Base-by-base conservation (phyloP, 2,329 filamentous ascomycete species). In the Trichoderma arundinaceum region DNA sequence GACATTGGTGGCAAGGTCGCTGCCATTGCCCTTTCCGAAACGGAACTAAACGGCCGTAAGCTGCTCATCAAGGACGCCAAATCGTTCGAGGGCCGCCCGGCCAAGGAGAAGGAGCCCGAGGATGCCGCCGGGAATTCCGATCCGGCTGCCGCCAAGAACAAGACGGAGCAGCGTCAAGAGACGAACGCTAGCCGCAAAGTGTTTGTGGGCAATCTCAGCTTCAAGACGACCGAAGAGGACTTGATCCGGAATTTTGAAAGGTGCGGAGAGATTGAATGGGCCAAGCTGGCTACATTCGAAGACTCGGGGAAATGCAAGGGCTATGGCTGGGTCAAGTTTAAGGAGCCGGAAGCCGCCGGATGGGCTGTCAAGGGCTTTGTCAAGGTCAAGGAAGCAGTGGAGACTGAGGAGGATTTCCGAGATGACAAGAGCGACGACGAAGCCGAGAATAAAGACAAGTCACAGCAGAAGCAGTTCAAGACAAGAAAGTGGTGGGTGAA, bases 231-330 rank as follows among this genome's bases (percentile, higher is more conserved):
- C 7, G 90, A 94, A 72, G 92, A 97, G 63, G 88, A 92, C 71
- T 78, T 99, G 57, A 83, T 88, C 70, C 84, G 89, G 69, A 92
- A 97, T 75, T 98, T 97, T 77, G 84, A 85, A 56, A 92, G 90
- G 76, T 98, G 94, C 75, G 95, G 95, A 58, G 84, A 89, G 68
- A 87, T 98, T 68, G 87, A 89, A 61, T 91, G 91, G 80, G 86
- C 92, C 69, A 94, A 96, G 79, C 83, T 98, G 70, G 95, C 95
- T 2, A 97, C 94, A 0, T 99, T 99, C 75, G 92, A 98, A 77
- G 96, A 99, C 77, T 90, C 90, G 19, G 95, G 95, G 49, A 99
- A 98, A 81, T 99, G 95, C 82, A 98, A 98, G 81, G 96, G 95
- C 17, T 99, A 90, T 79, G 95, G 90, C 6, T 99, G 95, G 94